Evolutionary conservation across 2,329 filamentous ascomycete species (phyloP), one percentile per base, ranked within the genome.

Genomic region (Monosporascus sp.): DNA sequence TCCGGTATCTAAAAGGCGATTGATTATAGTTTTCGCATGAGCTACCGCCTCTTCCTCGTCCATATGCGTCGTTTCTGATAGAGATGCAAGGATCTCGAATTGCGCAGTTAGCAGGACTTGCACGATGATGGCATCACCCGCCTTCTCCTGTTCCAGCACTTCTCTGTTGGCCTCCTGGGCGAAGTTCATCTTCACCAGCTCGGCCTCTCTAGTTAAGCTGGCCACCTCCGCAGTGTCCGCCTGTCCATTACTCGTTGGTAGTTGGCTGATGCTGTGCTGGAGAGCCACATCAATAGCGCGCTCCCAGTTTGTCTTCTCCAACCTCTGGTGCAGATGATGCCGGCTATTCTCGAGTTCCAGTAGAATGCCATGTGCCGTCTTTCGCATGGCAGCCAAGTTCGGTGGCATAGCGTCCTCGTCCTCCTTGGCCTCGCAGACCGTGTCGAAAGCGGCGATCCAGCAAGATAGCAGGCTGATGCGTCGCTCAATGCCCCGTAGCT

Each of bases 381-480:
- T 95, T 52, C 91, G 85, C 74, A 97, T 89, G 0, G 88, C 81
- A 3, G 78, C 70, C 45, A 96, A 73, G 59, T 84, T 89, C 34
- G 80, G 72, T 1, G 91, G 83, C 79, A 86, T 84, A 0, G 79
- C 72, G 15, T 85, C 80, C 54, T 88, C 86, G 20, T 84, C 81
- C 50, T 88, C 86, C 18, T 85, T 80, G 47, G 78, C 79, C 39
- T 90, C 89, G 60, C 87, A 93, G 3, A 95, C 82, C 1, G 81
- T 77, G 57, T 97, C 93, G 62, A 97, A 99, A 2, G 91, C 90
- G 1, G 88, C 89, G 52, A 97, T 88, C 94, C 94, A 99, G 1
- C 88, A 86, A 3, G 88, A 92, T n/a, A 99, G 78, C 55, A 96
- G 78, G 6, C 84, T 81, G 56, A 97, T 96, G 17, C 94, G 84